Evolutionary conservation across 2,329 filamentous ascomycete species (phyloP).

Genomic region (Thielaviopsis populi): DNA sequence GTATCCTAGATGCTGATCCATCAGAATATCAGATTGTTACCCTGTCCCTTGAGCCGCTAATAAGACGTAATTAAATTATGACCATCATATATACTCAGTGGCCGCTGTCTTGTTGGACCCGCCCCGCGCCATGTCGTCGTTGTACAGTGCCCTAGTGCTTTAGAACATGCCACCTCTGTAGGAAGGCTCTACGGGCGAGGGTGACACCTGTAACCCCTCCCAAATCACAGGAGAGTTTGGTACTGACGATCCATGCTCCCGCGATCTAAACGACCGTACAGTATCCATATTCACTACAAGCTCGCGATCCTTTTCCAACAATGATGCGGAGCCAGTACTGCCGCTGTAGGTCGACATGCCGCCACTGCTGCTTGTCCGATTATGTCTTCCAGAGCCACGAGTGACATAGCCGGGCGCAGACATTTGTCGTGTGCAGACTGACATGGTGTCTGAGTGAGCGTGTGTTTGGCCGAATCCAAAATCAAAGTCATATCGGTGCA

Average conservation of each 20-base stretch:
- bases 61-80: neutral
- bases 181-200: conserved; percentile 5
- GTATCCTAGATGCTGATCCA: neutral
- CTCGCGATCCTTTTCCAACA: conserved; percentile 10
- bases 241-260: conserved; percentile 2
- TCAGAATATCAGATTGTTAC: no score
- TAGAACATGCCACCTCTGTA: conserved; percentile 1
- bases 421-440: conserved; percentile 19
- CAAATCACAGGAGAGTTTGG: neutral
- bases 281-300: conserved; percentile 3
- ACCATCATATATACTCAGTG: neutral
- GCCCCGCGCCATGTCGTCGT: neutral
- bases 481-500: conserved; percentile 32
- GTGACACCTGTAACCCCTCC: neutral
- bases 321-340: conserved; percentile 13
- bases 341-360: conserved; percentile 26
- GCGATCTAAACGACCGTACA: conserved; percentile 11
- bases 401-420: conserved; percentile 16
- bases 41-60: neutral
- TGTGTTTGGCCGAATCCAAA: conserved; percentile 22
- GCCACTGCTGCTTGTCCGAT: conserved; percentile 25
- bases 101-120: neutral
- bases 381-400: conserved; percentile 18
- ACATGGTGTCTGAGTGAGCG: conserved; percentile 15
- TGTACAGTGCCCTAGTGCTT: neutral